Base-by-base conservation (phyloP, 257 asterid species). In the Ocimum tenuiflorum region DNA sequence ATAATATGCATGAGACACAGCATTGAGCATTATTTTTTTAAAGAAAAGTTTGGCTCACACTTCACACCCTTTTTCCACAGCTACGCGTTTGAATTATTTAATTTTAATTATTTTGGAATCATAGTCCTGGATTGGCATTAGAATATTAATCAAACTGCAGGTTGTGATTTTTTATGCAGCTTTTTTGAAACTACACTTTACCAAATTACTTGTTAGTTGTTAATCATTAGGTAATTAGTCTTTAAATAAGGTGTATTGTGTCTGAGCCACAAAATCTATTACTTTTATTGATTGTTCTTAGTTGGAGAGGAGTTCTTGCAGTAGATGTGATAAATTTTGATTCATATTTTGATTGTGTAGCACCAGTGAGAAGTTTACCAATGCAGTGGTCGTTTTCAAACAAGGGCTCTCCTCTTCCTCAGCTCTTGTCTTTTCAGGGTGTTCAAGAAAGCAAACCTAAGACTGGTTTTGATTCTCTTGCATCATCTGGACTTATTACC, bases 381-480 rank as follows among this genome's bases (percentile, higher is more conserved):
- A 84, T 84, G 89, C 88, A 82, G 79, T 85, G 96, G 95, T 63
- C 96, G 54, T 81, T 83, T 69, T 66, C 88, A 9, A 88, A 76
- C 78, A 75, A 74, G 58, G 48, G 62, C 73, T 68, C 89, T 22
- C 56, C 83, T 65, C 61, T 14, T 49, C 82, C 73, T 72, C 90
- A 79, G 69, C 77, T 75, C 59, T 50, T 78, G 22, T 83, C 95
- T 35, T 86, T 86, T 56, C 77, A 73, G 11, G 51, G 74, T 59
- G 64, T 58, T 60, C 80, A 74, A 53, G 84, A 72, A 19, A 82
- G 79, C 23, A 81, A 51, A 62, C 85, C 68, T 0, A 85, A 74
- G 75, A 66, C 80, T 52, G 91, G 92, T 33, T 86, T 80, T 35
- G 83, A 81, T 31, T 82, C 92, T 24, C 92, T 84, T 23, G 83